These are phyloP conservation scores for Emericellopsis atlantica DNA, from an alignment of 2,329 filamentous ascomycete species.

Conservation along the genomic window DNA sequence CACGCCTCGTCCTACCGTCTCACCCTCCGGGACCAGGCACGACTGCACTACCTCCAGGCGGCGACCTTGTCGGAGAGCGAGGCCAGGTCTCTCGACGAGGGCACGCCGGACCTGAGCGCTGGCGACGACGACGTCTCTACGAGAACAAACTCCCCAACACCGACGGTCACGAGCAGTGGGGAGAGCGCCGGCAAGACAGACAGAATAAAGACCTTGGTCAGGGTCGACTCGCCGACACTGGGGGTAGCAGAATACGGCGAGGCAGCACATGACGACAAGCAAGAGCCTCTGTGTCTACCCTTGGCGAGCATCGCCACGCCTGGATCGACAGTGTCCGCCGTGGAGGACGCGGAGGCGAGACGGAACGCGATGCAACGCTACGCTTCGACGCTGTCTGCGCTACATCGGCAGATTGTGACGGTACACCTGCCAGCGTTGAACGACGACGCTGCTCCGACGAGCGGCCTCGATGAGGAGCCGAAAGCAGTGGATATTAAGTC, in stretches of 20 bases:
- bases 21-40: conserved; percentile 36
- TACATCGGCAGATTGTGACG: conserved; percentile 33
- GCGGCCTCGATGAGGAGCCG: conserved; percentile 17
- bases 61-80: conserved; percentile 32
- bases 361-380: conserved; percentile 30
- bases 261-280: conserved; percentile 5
- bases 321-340: background rate
- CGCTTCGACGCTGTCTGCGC: conserved; percentile 30
- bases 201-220: conserved; percentile 29
- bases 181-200: background rate
- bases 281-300: background rate
- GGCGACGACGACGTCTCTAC: background rate
- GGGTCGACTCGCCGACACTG: conserved; percentile 48
- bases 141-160: background rate
- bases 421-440: conserved; percentile 33
- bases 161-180: background rate
- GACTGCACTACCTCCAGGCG: conserved; percentile 36
- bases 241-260: conserved; percentile 32
- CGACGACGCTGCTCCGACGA: conserved; percentile 8
- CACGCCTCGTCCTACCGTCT: conserved; percentile 30
- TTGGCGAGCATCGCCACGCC: background rate
- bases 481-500: conserved; percentile 29
- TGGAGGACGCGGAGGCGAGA: background rate
- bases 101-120: background rate
- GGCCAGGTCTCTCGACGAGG: too few species aligned